Base-by-base conservation (phyloP, 2,329 filamentous ascomycete genomes). In the Phoma sp. region DNA sequence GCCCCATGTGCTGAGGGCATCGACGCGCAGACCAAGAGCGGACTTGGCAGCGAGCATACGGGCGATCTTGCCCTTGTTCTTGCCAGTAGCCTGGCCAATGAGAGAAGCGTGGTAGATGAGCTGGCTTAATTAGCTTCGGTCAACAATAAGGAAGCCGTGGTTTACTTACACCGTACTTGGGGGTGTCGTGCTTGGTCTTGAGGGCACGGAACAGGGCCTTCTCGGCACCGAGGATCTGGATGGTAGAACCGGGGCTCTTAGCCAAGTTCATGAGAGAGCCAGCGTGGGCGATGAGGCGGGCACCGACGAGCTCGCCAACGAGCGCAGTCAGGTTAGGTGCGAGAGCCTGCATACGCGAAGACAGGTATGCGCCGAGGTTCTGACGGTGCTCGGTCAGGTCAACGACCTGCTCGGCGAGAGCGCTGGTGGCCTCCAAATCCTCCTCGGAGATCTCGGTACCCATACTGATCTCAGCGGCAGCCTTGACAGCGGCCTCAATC, bases 41-140 rank as follows among this genome's bases (percentile, higher is more conserved):
- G 93, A 88, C 83, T 98, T 98, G 65, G 93, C 89, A 43, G 95
- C 90, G 58, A 99, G 85, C 82, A 96, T 92, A 84, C 95, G 91
- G 37, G 95, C 95, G 72, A 99, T 96, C 83, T 99, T 99, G 69
- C 95, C 95, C 88, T 99, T 99, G 83, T 98, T 98, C 82, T 91
- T 93, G 70, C 95, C 95, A 18, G 91, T 96, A 27, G 95, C 95
- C 80, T 99, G 95, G 39, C 95, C 95, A 58, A 99, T 95, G 38
- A 99, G 86, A 25, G 74, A 76, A 13, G 75, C 75, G 60, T 77
- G 75, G 62, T 77, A 96, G 62, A 99, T 96, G 40, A 99, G 85
- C 47, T 70, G 36, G 4, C 3, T 7, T 2, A 8, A 14, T 55
- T 29, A 55, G 52, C 32, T 18, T 10, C 7, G 9, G 27, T 35